Evolutionary conservation across 345 rosid species (phyloP).

Genomic region (Cardiospermum halicacabum): DNA sequence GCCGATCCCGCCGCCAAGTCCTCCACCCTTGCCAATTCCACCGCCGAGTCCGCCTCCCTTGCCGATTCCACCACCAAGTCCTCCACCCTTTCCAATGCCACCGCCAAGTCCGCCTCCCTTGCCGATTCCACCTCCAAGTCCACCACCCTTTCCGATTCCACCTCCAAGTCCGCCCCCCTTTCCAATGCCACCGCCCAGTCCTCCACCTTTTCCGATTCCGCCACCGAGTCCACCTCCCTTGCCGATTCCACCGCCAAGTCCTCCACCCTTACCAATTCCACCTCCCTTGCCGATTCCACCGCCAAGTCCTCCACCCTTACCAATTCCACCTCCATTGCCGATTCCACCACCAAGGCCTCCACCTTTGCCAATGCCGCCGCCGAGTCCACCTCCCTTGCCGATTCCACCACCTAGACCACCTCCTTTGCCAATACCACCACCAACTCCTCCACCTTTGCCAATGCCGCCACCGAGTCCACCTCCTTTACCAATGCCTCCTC

Average conservation of each 20-base stretch:
- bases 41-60: conserved; percentile 20
- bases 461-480: background rate
- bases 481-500: no score
- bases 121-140: conserved; percentile 14
- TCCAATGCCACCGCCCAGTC: conserved; percentile 21
- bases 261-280: background rate
- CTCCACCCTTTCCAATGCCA: conserved; percentile 25
- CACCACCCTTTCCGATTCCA: conserved; percentile 22
- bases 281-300: conserved; percentile 22
- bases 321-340: conserved; percentile 14
- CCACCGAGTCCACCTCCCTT: conserved; percentile 23
- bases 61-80: conserved; percentile 22
- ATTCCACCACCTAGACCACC: background rate
- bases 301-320: conserved; percentile 20
- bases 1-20: conserved; percentile 23
- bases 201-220: conserved; percentile 11
- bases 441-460: conserved; percentile 21
- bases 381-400: background rate
- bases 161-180: conserved; percentile 24
- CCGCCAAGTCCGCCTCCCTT: conserved; percentile 23
- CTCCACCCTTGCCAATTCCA: conserved; percentile 21
- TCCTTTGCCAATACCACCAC: background rate
- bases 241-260: background rate
- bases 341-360: conserved; percentile 10
- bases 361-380: conserved; percentile 1